These are phyloP conservation scores for Closterium sp. DNA, from an alignment of 139 green algal genomes.

Conservation along the genomic window DNA sequence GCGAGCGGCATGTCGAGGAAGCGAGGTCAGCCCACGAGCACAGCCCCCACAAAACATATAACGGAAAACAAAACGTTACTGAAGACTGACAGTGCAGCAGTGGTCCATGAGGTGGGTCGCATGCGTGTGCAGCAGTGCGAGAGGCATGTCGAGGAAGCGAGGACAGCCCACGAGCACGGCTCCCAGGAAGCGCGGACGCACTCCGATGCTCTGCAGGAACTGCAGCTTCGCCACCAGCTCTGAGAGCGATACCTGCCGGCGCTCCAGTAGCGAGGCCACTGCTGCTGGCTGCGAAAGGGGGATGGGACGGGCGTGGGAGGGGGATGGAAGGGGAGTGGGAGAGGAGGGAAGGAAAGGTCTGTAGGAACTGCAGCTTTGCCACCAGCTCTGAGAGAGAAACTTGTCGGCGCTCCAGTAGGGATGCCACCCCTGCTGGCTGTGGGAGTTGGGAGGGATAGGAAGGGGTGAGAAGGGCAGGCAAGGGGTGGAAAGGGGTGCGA, in stretches of 20 bases:
- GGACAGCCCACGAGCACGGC: constrained; percentile 11
- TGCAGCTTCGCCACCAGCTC: constrained; percentile 20
- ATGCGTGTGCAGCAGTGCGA: neutral
- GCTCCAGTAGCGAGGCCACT: neutral
- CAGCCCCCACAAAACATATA: no score
- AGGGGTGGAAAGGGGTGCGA: neutral
- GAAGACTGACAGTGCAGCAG: neutral
- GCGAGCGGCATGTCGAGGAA: constrained; percentile 17
- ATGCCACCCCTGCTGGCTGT: no score
- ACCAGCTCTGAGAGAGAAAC: no score
- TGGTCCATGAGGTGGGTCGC: neutral
- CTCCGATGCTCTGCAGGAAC: constrained; percentile 9
- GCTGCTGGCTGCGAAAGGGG: neutral
- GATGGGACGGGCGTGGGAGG: neutral
- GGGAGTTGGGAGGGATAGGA: neutral
- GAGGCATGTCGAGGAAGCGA: constrained; percentile 9
- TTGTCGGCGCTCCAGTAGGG: neutral
- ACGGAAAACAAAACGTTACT: no score
- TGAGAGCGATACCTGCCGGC: neutral
- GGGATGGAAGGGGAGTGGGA: no score
- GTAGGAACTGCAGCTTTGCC: no score
- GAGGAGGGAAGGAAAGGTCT: no score
- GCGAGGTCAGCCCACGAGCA: constrained; percentile 4
- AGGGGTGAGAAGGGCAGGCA: neutral
- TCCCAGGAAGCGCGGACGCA: constrained; percentile 1